These are phyloP conservation scores for Ophiostoma sp. DNA, from an alignment of 2,329 filamentous ascomycete species.

Conservation along the genomic window DNA sequence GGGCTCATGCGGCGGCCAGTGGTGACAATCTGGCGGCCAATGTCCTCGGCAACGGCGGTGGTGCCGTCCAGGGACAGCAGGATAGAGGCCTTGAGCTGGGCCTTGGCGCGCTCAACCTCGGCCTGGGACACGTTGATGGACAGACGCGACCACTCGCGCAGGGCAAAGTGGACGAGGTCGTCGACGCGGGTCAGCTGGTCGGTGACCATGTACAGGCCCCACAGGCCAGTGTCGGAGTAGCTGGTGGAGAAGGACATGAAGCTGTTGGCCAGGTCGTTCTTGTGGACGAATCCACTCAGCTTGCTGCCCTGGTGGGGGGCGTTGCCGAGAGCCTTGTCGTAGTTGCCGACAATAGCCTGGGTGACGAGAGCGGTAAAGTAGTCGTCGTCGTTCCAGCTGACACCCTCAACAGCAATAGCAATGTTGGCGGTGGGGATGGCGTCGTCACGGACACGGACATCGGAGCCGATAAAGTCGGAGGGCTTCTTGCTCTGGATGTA, in stretches of 20 bases:
- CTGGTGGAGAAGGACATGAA: constrained; percentile 99
- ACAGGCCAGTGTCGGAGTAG: constrained; percentile 99
- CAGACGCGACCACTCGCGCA: constrained; percentile 96
- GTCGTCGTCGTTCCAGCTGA: constrained; percentile 98
- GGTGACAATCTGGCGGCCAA: constrained; percentile 96
- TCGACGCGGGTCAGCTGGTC: constrained; percentile 84
- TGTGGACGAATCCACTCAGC: constrained; percentile 89
- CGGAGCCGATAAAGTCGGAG: constrained; percentile 94
- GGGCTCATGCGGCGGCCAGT: constrained; percentile 88
- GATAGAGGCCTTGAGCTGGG: constrained; percentile 97
- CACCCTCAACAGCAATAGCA: constrained; percentile 96
- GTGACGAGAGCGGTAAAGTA: constrained; percentile 98
- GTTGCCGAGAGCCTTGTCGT: constrained; percentile 98
- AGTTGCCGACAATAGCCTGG: constrained; percentile 98
- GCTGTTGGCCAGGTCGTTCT: constrained; percentile 95
- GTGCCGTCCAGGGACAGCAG: constrained; percentile 96
- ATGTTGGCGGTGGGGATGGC: constrained; percentile 95
- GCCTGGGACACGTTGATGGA: constrained; percentile 81
- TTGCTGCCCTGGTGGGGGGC: constrained; percentile 97
- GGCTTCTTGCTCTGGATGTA: constrained; percentile 75
- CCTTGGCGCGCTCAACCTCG: constrained; percentile 97
- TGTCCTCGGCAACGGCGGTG: constrained; percentile 94
- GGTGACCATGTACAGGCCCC: constrained; percentile 98
- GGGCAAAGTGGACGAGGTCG: constrained; percentile 95
- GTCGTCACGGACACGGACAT: constrained; percentile 92